phyloP scores from a whole-genome alignment of 495 filamentous ascomycete species.

The Pyronema omphalodes region DNA sequence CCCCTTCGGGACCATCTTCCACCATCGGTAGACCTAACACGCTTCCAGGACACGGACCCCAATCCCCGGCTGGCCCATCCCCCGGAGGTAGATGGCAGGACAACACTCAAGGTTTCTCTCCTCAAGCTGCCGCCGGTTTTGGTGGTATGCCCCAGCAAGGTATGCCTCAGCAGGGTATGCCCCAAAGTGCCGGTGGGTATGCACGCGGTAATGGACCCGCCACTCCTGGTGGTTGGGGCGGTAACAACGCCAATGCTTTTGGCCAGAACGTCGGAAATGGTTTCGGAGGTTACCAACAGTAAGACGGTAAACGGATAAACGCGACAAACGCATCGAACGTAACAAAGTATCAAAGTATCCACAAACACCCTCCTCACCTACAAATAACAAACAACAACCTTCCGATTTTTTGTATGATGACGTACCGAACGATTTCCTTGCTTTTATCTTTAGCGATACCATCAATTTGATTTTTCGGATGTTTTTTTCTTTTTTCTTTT shows the following conservation, averaged over 20 bases:
- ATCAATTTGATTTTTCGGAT: too few relatives aligned
- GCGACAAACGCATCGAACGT: not conserved
- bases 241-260: conserved; percentile 32
- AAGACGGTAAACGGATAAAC: conserved; percentile 5
- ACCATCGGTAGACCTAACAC: conserved; percentile 19
- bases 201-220: conserved; percentile 62
- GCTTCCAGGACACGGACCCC: conserved; percentile 23
- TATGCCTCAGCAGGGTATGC: conserved; percentile 36
- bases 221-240: conserved; percentile 58
- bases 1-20: conserved; percentile 39
- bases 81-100: conserved; percentile 39
- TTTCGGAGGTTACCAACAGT: conserved; percentile 43
- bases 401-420: too few relatives aligned
- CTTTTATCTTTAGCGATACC: too few relatives aligned
- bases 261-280: conserved; percentile 39
- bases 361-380: too few relatives aligned
- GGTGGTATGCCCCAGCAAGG: conserved; percentile 35
- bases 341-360: too few relatives aligned
- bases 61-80: conserved; percentile 31
- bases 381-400: too few relatives aligned
- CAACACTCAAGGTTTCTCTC: conserved; percentile 37
- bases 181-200: conserved; percentile 62
- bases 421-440: too few relatives aligned
- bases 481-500: too few relatives aligned
- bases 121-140: conserved; percentile 38